These are phyloP conservation scores for Cystoderma amianthinum DNA, from an alignment of 768 basidiomycete species.

Conservation along the genomic window DNA sequence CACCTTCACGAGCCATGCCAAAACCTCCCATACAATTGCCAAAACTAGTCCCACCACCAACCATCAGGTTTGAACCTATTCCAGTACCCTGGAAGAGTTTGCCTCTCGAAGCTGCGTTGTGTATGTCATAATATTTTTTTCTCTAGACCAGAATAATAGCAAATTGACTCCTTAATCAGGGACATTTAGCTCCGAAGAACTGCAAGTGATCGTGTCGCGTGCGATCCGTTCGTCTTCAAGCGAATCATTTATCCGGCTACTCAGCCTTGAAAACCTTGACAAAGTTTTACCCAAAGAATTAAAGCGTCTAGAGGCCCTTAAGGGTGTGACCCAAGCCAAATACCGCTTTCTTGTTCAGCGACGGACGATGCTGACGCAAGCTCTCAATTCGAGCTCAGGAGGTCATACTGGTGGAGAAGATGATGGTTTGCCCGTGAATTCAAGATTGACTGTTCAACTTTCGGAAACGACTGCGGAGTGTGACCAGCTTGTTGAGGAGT, in stretches of 20 bases:
- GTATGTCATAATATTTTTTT: slow-evolving; percentile 21
- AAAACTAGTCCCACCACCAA: slow-evolving; percentile 39
- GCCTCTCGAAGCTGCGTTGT: slow-evolving; percentile 61
- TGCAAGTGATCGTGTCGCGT: slow-evolving; percentile 66
- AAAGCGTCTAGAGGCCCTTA: slow-evolving; percentile 46
- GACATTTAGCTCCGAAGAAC: slow-evolving; percentile 53
- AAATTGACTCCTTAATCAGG: slow-evolving; percentile 24
- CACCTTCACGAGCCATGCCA: slow-evolving; percentile 7
- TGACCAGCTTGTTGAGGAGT: slow-evolving; percentile 50
- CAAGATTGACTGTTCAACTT: slow-evolving; percentile 47
- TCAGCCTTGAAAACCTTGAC: slow-evolving; percentile 58
- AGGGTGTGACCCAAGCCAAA: slow-evolving; percentile 49
- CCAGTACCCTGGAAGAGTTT: slow-evolving; percentile 64
- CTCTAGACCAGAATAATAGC: slow-evolving; percentile 3
- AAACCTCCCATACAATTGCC: no score
- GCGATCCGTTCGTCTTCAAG: slow-evolving; percentile 64
- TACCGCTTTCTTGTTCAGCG: slow-evolving; percentile 64
- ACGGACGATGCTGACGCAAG: slow-evolving; percentile 66
- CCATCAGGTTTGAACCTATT: slow-evolving; percentile 47
- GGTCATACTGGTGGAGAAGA: slow-evolving; percentile 25
- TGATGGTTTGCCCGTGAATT: slow-evolving; percentile 26
- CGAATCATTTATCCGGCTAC: slow-evolving; percentile 65
- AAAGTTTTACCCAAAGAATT: slow-evolving; percentile 50
- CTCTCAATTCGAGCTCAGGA: slow-evolving; percentile 47
- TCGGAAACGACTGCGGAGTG: slow-evolving; percentile 51